These are phyloP conservation scores for Hymenochaete sp. DNA, from an alignment of 1,284 basidiomycete species.

Conservation along the genomic window DNA sequence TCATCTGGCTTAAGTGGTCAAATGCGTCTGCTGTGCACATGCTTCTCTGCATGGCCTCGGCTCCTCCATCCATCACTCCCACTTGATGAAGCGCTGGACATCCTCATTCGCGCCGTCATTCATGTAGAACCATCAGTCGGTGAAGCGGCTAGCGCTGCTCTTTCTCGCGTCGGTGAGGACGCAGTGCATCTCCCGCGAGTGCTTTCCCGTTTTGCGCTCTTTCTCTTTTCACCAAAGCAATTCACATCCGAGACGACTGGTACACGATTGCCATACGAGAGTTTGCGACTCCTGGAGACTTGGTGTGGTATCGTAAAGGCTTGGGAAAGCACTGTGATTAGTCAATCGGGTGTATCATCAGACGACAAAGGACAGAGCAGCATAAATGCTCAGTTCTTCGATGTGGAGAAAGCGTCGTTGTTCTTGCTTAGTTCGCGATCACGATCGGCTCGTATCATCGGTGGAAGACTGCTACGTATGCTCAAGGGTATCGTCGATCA, in stretches of 20 bases:
- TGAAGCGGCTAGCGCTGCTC: slow-evolving; percentile 59
- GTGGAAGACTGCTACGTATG: slow-evolving; percentile 52
- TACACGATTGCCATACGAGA: slow-evolving; percentile 56
- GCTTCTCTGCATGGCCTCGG: slow-evolving; percentile 83
- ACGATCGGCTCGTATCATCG: slow-evolving; percentile 41
- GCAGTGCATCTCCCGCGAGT: slow-evolving; percentile 50
- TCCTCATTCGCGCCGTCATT: slow-evolving; percentile 74
- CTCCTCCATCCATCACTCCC: slow-evolving; percentile 53
- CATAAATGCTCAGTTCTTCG: slow-evolving; percentile 38
- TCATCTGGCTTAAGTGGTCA: slow-evolving; percentile 53
- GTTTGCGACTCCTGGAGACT: slow-evolving; percentile 52
- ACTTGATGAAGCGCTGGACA: slow-evolving; percentile 62
- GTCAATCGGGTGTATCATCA: slow-evolving; percentile 34
- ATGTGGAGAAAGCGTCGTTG: slow-evolving; percentile 67
- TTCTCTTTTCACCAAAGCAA: slow-evolving; percentile 68
- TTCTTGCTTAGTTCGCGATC: slow-evolving; percentile 71
- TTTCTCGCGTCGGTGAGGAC: slow-evolving; percentile 70
- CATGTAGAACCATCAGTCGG: slow-evolving; percentile 76
- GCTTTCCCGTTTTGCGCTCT: slow-evolving; percentile 62
- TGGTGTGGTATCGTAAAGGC: slow-evolving; percentile 72
- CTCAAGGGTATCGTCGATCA: slow-evolving; percentile 39
- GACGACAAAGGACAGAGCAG: slow-evolving; percentile 31
- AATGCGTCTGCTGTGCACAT: slow-evolving; percentile 68
- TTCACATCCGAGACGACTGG: slow-evolving; percentile 59
- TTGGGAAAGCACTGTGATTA: slow-evolving; percentile 48